Evolutionary conservation across 495 filamentous ascomycete species (phyloP).

Genomic region (Penicillium longicatenatum): DNA sequence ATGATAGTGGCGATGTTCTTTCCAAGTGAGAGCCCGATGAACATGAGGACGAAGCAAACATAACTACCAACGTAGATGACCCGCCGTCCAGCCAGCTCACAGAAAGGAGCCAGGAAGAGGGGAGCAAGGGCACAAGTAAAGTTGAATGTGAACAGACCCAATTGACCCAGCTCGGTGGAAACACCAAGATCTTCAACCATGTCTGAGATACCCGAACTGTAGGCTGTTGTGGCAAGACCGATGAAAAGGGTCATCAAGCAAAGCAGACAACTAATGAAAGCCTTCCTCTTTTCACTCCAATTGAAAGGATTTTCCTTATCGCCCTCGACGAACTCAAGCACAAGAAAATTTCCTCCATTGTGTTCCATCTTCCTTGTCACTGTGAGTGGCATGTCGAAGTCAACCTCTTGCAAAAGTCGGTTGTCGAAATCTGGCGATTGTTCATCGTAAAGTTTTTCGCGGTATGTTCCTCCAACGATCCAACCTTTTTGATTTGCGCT

Average conservation of each 20-base stretch:
- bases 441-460: conserved; percentile 19
- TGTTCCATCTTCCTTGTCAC: conserved; percentile 30
- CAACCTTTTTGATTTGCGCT: conserved; percentile 22
- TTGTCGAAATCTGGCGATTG: conserved; percentile 26
- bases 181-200: conserved; percentile 43
- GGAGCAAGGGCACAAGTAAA: conserved; percentile 44
- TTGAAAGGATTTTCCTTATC: conserved; percentile 52
- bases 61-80: conserved; percentile 44
- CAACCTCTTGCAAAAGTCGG: conserved; percentile 38
- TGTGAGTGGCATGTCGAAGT: conserved; percentile 46
- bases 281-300: conserved; percentile 39
- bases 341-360: conserved; percentile 35
- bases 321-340: conserved; percentile 40
- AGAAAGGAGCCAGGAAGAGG: conserved; percentile 48
- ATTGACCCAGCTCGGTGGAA: conserved; percentile 37
- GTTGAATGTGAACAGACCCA: conserved; percentile 48
- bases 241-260: conserved; percentile 52
- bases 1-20: conserved; percentile 72
- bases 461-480: conserved; percentile 41
- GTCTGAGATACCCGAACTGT: conserved; percentile 42
- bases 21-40: conserved; percentile 43
- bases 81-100: conserved; percentile 43
- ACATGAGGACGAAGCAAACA: conserved; percentile 42
- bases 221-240: conserved; percentile 50
- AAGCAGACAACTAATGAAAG: conserved; percentile 44